A percentile compares a stretch with the other conserved stretches of the same genome.
phyloP scores from a whole-genome alignment of 2,329 filamentous ascomycete species.

The Cladosporium halotolerans region DNA sequence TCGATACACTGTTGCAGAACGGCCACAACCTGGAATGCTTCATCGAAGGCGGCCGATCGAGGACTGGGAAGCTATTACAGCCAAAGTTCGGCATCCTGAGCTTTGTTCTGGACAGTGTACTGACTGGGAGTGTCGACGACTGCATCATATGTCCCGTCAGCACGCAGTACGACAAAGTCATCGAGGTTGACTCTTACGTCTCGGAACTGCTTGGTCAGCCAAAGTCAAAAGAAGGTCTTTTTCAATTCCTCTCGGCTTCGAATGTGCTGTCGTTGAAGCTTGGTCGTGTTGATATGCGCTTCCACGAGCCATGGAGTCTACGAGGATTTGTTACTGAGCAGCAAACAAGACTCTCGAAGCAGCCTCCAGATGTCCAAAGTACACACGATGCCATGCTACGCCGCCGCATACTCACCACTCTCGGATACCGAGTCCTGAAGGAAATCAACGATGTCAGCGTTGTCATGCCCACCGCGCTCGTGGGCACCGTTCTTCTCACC shows the following conservation, averaged over 20 bases:
- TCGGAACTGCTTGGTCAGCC: slow-evolving; percentile 88
- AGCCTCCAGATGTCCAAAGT: background rate
- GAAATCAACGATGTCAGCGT: slow-evolving; percentile 96
- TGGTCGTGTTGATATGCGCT: slow-evolving; percentile 88
- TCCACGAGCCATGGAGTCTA: slow-evolving; percentile 93
- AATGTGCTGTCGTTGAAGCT: slow-evolving; percentile 84
- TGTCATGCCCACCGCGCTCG: slow-evolving; percentile 94
- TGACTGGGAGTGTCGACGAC: slow-evolving; percentile 83
- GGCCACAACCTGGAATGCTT: slow-evolving; percentile 97
- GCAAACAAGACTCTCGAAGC: slow-evolving; percentile 43
- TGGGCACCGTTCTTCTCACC: slow-evolving; percentile 88
- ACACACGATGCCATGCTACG: slow-evolving; percentile 40
- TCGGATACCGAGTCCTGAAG: slow-evolving; percentile 86
- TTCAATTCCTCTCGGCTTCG: slow-evolving; percentile 81
- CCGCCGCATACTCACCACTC: slow-evolving; percentile 69
- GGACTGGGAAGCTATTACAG: slow-evolving; percentile 86
- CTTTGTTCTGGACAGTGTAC: slow-evolving; percentile 83
- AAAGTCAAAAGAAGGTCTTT: slow-evolving; percentile 90
- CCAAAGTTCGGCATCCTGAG: slow-evolving; percentile 94
- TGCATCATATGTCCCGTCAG: slow-evolving; percentile 91
- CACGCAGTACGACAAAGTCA: slow-evolving; percentile 98
- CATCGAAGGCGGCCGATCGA: slow-evolving; percentile 86
- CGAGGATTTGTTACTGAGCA: slow-evolving; percentile 75
- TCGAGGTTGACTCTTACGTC: slow-evolving; percentile 95
- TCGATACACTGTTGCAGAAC: slow-evolving; percentile 82